These are phyloP conservation scores for Brassica cretica DNA, from an alignment of 345 rosid genomes.

Conservation along the genomic window DNA sequence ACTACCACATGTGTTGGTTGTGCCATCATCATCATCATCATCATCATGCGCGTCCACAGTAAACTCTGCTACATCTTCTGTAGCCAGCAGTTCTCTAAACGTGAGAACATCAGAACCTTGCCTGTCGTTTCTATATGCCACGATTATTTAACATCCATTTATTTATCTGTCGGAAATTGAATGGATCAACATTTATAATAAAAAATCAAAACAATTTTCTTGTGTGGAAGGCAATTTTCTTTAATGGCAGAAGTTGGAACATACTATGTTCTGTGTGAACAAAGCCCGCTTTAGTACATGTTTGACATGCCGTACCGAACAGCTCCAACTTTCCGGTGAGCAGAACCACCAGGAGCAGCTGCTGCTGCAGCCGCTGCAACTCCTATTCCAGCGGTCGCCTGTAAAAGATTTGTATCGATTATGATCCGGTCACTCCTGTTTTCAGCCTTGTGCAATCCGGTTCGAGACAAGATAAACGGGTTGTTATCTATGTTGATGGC, in stretches of 20 bases:
- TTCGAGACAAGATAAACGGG: conserved; percentile 73
- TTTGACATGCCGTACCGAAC: conserved; percentile 70
- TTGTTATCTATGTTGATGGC: conserved; percentile 78
- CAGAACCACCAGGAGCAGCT: conserved; percentile 42
- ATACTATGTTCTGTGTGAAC: conserved; percentile 21
- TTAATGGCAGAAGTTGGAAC: conserved; percentile 22
- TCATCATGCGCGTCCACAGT: conserved; percentile 21
- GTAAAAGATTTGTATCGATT: conserved; percentile 62
- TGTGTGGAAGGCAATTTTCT: conserved; percentile 16
- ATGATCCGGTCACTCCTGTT: conserved; percentile 50
- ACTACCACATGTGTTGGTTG: conserved; percentile 30
- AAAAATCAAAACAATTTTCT: neutral
- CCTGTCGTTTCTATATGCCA: conserved; percentile 15
- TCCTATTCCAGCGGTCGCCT: conserved; percentile 63
- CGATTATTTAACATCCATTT: conserved; percentile 24
- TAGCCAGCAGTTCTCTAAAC: conserved; percentile 2
- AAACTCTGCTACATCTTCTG: conserved; percentile 19
- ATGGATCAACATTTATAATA: conserved; percentile 10
- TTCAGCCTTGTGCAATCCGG: conserved; percentile 59
- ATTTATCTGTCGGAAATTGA: conserved; percentile 19
- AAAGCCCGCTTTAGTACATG: conserved; percentile 50
- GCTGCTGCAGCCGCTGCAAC: conserved; percentile 46
- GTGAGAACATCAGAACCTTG: conserved; percentile 15
- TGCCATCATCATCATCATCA: conserved; percentile 14
- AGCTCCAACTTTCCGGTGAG: conserved; percentile 74